Base-by-base conservation (phyloP, 2,329 filamentous ascomycete genomes). In the Diaporthe sp. region DNA sequence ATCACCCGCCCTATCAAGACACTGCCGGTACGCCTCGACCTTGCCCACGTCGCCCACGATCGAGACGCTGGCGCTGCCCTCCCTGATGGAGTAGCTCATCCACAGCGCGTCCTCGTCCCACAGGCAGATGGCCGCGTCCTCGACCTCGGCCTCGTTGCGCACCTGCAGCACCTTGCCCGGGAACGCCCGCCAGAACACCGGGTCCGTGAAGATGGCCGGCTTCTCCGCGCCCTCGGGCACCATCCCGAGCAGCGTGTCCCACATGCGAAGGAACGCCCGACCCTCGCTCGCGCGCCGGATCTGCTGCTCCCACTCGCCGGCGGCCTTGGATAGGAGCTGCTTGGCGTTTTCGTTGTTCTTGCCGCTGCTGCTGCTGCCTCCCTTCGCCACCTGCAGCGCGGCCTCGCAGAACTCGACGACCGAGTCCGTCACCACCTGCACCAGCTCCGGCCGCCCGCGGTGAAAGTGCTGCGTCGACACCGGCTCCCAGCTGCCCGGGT, bases 401-500 rank as follows among this genome's bases (percentile, higher is more conserved):
- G 76, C 66, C 25, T 57, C 57, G 61, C 78, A 79, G 70, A 79
- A 79, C 9, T 55, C 55, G 8, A 72, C 71, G 4, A 78, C 76
- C 8, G 72, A 38, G 15, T 66, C 67, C 10, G 73, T 76, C 22
- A 71, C 74, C 15, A 77, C 74, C 58, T 79, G 78, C 19, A 78
- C 74, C 30, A 78, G 75, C 52, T 79, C 78, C 15, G 77, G 76
- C 4, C 77, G 77, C 38, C 77, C 77, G 42, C 74, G 74, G 74
- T 79, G 78, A 73, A 77, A 79, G 66, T 78, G 77, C 30, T 74
- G 67, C 67, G 77, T 77, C 10, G 76, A 77, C 30, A 79, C 68
- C 15, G 78, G 66, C 70, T 79, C 77, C 77, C 77, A 79, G 60
- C 76, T 76, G 22, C 71, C 70, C 4, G 76, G 75, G 58, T 76